Evolutionary conservation across 2,329 filamentous ascomycete genomes (phyloP).

Genomic region (Dichotomopilus funicola): DNA sequence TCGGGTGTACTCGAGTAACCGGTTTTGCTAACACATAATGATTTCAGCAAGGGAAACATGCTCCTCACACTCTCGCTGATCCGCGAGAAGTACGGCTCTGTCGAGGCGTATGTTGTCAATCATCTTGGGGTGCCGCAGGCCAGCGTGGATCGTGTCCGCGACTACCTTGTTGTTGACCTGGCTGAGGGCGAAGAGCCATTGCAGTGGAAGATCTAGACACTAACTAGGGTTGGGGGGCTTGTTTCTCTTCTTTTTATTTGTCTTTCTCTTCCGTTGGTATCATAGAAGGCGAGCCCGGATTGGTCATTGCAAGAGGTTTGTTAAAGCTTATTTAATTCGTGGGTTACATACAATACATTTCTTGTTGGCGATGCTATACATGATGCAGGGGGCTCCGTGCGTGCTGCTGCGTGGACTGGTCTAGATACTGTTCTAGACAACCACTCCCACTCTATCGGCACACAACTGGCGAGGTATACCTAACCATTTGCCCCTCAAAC

Average conservation of each 20-base stretch:
- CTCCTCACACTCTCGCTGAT: slow-evolving; percentile 47
- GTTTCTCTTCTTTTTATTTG: background rate
- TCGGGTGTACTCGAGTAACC: background rate
- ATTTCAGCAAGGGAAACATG: slow-evolving; percentile 41
- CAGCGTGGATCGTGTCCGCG: slow-evolving; percentile 47
- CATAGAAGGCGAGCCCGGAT: no score
- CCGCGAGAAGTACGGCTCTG: slow-evolving; percentile 52
- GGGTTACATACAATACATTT: background rate
- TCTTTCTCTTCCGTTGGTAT: background rate
- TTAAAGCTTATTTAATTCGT: background rate
- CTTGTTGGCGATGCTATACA: background rate
- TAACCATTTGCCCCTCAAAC: no score
- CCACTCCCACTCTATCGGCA: no score
- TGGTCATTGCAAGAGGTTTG: no score
- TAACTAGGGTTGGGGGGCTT: no score
- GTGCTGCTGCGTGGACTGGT: background rate
- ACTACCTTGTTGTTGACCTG: slow-evolving; percentile 39
- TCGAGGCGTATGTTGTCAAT: slow-evolving; percentile 55
- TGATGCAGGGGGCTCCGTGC: background rate
- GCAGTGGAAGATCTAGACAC: slow-evolving; percentile 2
- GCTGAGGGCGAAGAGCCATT: slow-evolving; percentile 11
- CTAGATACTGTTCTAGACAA: background rate
- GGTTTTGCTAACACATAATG: background rate
- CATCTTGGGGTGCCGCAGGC: slow-evolving; percentile 51
- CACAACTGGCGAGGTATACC: no score